These are phyloP conservation scores for Pleurotus djamor DNA, from an alignment of 768 basidiomycete species.

Conservation along the genomic window DNA sequence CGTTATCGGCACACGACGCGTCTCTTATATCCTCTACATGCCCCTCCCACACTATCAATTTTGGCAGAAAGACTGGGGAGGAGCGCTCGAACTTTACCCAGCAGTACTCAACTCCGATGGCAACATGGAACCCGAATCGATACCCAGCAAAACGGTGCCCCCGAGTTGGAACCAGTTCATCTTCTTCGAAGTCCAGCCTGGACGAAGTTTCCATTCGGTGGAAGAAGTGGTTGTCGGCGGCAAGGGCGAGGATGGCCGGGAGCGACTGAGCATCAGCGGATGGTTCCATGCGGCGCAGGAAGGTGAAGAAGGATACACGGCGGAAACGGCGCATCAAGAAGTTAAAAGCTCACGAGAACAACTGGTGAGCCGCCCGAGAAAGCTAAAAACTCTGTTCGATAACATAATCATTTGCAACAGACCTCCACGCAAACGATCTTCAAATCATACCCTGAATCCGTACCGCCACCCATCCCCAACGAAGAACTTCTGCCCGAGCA, in stretches of 20 bases:
- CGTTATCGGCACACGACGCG: constrained; percentile 90
- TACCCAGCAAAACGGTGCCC: constrained; percentile 66
- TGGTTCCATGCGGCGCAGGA: constrained; percentile 96
- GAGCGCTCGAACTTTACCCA: constrained; percentile 92
- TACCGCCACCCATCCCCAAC: constrained; percentile 50
- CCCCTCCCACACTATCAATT: constrained; percentile 69
- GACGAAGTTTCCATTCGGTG: constrained; percentile 93
- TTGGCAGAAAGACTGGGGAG: constrained; percentile 92
- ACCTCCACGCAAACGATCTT: constrained; percentile 63
- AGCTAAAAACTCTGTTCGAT: constrained; percentile 6
- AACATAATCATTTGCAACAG: constrained; percentile 25
- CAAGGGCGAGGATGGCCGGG: constrained; percentile 60
- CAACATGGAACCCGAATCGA: constrained; percentile 62
- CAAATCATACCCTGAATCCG: constrained; percentile 44
- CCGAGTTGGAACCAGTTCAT: constrained; percentile 91
- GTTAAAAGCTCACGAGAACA: constrained; percentile 88
- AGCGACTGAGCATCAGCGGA: constrained; percentile 87
- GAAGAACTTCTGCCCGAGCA: constrained; percentile 55
- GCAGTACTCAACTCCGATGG: constrained; percentile 58
- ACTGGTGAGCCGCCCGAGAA: constrained; percentile 58
- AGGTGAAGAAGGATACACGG: constrained; percentile 84
- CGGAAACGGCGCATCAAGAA: constrained; percentile 40
- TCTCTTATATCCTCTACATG: constrained; percentile 97
- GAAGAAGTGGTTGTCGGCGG: constrained; percentile 92
- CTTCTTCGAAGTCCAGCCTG: constrained; percentile 92